phyloP scores from a whole-genome alignment of 306 rosid genomes.

The Quercus mongolica region DNA sequence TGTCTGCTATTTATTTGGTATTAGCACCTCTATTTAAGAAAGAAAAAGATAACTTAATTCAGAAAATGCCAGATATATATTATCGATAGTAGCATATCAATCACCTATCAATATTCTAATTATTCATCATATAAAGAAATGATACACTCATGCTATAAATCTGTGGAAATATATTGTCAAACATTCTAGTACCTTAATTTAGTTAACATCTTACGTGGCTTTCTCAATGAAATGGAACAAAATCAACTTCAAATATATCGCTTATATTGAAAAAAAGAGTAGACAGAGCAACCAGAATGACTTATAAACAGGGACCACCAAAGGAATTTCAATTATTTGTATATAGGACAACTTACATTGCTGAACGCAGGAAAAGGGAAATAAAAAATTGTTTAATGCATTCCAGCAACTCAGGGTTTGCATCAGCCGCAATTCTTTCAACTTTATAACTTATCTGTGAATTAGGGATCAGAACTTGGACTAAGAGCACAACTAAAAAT shows the following conservation, averaged over 20 bases:
- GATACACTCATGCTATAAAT: too few species aligned
- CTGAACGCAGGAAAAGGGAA: conserved; percentile 58
- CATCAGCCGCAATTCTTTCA: conserved; percentile 67
- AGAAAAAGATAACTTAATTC: too few species aligned
- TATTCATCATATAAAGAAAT: too few species aligned
- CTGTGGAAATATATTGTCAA: too few species aligned
- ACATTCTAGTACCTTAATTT: too few species aligned
- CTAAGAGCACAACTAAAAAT: not conserved
- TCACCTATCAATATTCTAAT: too few species aligned
- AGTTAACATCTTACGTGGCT: not conserved
- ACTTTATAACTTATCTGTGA: conserved; percentile 61
- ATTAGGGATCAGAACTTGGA: conserved; percentile 31
- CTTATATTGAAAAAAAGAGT: not conserved
- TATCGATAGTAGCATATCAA: too few species aligned
- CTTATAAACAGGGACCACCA: not conserved
- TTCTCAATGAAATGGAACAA: not conserved
- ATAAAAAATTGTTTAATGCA: conserved; percentile 56
- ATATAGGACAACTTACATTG: conserved; percentile 60
- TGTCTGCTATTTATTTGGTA: too few species aligned
- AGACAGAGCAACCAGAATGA: not conserved
- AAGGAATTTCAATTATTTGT: not conserved
- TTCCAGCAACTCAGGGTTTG: conserved; percentile 57
- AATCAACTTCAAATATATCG: not conserved
- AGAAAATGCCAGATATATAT: too few species aligned
- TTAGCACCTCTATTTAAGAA: too few species aligned